Conservation (phyloP, 495 filamentous ascomycete genomes). For the Cryomyces antarcticus region DNA sequence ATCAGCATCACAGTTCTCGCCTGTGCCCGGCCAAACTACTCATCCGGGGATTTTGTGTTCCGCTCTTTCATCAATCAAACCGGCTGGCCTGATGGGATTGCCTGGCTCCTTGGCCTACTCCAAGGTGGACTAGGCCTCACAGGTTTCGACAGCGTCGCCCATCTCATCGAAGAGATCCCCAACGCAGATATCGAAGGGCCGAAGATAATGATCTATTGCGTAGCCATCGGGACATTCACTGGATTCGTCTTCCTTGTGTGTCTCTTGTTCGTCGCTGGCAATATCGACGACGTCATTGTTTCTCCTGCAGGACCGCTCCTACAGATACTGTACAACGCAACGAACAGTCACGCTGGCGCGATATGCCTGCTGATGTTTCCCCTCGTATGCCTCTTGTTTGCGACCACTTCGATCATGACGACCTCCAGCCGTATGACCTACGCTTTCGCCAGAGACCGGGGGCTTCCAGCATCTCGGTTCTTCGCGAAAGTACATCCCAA, state of each 20-base stretch:
- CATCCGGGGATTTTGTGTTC: conserved; percentile 35
- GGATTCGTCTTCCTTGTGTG: conserved; percentile 48
- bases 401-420: conserved; percentile 51
- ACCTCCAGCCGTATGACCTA: conserved; percentile 61
- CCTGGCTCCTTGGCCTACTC: conserved; percentile 31
- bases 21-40: conserved; percentile 39
- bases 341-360: conserved; percentile 39
- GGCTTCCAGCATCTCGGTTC: conserved; percentile 42
- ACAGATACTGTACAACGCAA: conserved; percentile 52
- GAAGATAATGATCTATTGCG: conserved; percentile 52
- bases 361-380: conserved; percentile 58
- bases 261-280: conserved; percentile 41
- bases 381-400: conserved; percentile 51
- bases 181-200: conserved; percentile 44
- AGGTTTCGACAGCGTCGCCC: conserved; percentile 31
- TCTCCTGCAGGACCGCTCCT: conserved; percentile 44
- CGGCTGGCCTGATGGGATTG: conserved; percentile 33
- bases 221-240: conserved; percentile 45
- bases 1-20: conserved; percentile 47
- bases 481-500: conserved; percentile 43
- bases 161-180: conserved; percentile 49
- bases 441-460: conserved; percentile 54
- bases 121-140: conserved; percentile 34
- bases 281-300: conserved; percentile 36
- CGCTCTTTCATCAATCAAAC: conserved; percentile 25